A percentile compares a stretch with the other conserved stretches of the same genome.
Evolutionary conservation across 2,329 filamentous ascomycete genomes (phyloP).

Genomic region (Lomentospora prolificans): DNA sequence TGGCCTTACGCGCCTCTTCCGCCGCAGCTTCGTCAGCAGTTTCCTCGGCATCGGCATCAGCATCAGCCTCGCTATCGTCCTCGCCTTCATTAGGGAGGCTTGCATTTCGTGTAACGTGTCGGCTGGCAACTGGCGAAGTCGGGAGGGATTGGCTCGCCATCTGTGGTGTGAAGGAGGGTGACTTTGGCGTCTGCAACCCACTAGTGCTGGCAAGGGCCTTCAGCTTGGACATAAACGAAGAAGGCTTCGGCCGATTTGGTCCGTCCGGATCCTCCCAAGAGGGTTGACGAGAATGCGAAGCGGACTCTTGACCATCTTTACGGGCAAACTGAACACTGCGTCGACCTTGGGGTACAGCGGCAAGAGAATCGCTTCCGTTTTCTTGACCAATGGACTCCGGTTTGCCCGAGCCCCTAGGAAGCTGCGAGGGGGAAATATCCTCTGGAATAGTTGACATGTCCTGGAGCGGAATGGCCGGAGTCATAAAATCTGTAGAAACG

Average conservation of each 20-base stretch:
- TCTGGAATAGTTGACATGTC: not conserved
- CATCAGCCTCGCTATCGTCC: conserved; percentile 59
- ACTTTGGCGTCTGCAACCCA: conserved; percentile 34
- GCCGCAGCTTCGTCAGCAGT: conserved; percentile 65
- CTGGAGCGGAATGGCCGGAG: not conserved
- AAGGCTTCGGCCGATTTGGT: conserved; percentile 45
- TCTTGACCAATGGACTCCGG: not conserved
- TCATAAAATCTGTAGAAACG: not conserved
- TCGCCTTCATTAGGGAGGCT: conserved; percentile 38
- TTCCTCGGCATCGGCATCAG: conserved; percentile 77
- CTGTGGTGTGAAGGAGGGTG: conserved; percentile 16
- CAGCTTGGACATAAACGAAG: conserved; percentile 67
- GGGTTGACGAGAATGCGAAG: conserved; percentile 47
- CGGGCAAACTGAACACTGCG: conserved; percentile 70
- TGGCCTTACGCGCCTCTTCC: conserved; percentile 32
- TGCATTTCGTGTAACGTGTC: conserved; percentile 25
- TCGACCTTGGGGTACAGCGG: conserved; percentile 3
- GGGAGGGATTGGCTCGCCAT: conserved; percentile 29
- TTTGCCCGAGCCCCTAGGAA: not conserved
- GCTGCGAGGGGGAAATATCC: not conserved
- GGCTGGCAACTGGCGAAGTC: conserved; percentile 37
- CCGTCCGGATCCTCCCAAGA: conserved; percentile 60
- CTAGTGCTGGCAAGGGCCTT: conserved; percentile 57
- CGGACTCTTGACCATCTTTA: conserved; percentile 38
- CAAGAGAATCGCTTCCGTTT: not conserved